Evolutionary conservation across 306 rosid genomes (phyloP), one percentile per base, ranked within the genome.

Genomic region (Medicago arabica): DNA sequence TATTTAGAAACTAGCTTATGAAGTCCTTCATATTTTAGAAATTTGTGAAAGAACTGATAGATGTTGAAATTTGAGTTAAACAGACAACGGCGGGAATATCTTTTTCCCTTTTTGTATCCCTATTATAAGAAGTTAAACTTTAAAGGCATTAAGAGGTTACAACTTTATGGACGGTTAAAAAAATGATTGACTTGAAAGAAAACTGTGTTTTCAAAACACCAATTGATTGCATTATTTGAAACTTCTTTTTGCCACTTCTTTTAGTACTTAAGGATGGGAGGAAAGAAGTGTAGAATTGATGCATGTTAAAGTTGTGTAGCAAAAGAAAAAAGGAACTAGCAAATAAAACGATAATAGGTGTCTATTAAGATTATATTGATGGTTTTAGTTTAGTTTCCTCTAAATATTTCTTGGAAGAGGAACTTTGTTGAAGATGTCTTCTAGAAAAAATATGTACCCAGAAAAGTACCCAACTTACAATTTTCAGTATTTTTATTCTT

Each of bases 361-460:
- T 54, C 61, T 54, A 9, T 60, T 34, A 46, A 18, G 49, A 25
- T 28, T 17, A 23, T 9, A 5, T 67, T 23, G 21, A 16, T 41
- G 67, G 38, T 69, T 61, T 47, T 69, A 36, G 10, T 38, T 50
- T 11, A 70, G 64, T 36, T 60, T 60, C 25, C 60, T 8, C 76
- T 64, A 17, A 51, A 63, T 36, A 40, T 51, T 62, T 63, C 59
- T 46, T 55, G 18, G 50, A 71, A 25, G 31, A 58, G 41, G 7
- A 57, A 65, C 53, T 62, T 40, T 67, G 25, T 62, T 50, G 36
- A 43, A 41, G 40, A 68, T 78, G 58, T 40, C 60, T 54, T 74
- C 39, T 53, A 41, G 62, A 17, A 51, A 41, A 41, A 55, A 63
- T 10, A 36, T 31, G 41, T 14, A 61, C 10, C 39, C 19, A 28